phyloP scores from a whole-genome alignment of 83 land plant genomes.

The Picea abies region DNA sequence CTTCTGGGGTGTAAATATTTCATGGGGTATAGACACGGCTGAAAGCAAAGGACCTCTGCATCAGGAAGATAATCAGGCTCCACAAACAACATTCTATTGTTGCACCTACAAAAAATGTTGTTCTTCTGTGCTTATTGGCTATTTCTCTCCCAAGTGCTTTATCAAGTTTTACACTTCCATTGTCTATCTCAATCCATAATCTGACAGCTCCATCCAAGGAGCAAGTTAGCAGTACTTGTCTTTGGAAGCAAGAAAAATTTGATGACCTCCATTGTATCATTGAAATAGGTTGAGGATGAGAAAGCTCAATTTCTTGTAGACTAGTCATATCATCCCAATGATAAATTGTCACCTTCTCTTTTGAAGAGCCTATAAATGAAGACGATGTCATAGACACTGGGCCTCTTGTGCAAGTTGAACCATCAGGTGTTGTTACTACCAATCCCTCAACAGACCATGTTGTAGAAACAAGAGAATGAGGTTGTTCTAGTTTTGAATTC shows the following conservation, averaged over 20 bases:
- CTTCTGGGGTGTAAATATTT: too few species aligned
- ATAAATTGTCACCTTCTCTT: slow-evolving; percentile 57
- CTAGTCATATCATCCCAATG: slow-evolving; percentile 51
- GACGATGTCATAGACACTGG: background rate
- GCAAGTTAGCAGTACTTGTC: slow-evolving; percentile 74
- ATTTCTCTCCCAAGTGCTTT: slow-evolving; percentile 32
- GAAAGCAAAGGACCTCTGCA: too few species aligned
- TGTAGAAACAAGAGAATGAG: slow-evolving; percentile 75
- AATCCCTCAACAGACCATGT: slow-evolving; percentile 70
- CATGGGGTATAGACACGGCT: too few species aligned
- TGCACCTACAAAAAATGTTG: slow-evolving; percentile 75
- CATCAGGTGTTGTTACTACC: slow-evolving; percentile 64
- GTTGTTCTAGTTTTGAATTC: slow-evolving; percentile 46
- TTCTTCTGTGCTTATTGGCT: slow-evolving; percentile 34
- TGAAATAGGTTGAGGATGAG: slow-evolving; percentile 76
- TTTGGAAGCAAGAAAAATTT: slow-evolving; percentile 17
- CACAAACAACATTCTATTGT: too few species aligned
- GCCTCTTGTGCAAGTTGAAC: slow-evolving; percentile 1
- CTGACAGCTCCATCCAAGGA: slow-evolving; percentile 87
- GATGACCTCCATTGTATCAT: slow-evolving; percentile 92
- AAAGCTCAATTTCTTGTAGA: slow-evolving; percentile 44
- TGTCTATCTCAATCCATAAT: slow-evolving; percentile 87
- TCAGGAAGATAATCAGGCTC: too few species aligned
- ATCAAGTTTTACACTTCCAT: slow-evolving; percentile 41
- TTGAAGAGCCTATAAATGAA: slow-evolving; percentile 13